A percentile compares a stretch with the other conserved stretches of the same genome.
Conservation (phyloP, 116 monocot genomes). For the Posidonia oceanica region DNA sequence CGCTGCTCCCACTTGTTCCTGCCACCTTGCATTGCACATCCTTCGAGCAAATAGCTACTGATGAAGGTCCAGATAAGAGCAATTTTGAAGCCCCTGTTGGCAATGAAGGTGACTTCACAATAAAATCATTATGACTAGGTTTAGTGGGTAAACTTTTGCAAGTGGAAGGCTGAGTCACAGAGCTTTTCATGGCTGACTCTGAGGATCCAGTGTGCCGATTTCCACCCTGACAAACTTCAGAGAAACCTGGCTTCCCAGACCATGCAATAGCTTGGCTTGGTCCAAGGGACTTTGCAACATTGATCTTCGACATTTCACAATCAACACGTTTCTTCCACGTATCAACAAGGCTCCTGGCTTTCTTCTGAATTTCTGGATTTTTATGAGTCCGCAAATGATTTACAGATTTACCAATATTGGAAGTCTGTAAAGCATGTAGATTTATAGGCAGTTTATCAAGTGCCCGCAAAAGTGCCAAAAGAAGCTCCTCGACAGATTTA, state of each 20-base stretch:
- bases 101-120: constrained; percentile 15
- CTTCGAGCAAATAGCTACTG: constrained; percentile 28
- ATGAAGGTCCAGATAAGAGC: constrained; percentile 16
- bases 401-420: constrained; percentile 87
- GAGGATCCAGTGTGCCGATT: constrained; percentile 34
- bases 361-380: constrained; percentile 86
- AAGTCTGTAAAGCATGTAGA: constrained; percentile 71
- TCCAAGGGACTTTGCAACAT: constrained; percentile 46
- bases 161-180: constrained; percentile 30
- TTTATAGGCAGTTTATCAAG: constrained; percentile 91
- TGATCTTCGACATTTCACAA: constrained; percentile 72
- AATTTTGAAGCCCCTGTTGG: constrained; percentile 31
- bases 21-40: constrained; percentile 39
- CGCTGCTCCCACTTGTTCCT: constrained; percentile 25
- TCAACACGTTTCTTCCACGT: constrained; percentile 98
- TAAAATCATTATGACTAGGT: constrained; percentile 29
- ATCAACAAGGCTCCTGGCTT: constrained; percentile 84
- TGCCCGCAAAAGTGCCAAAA: constrained; percentile 75
- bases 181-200: constrained; percentile 30
- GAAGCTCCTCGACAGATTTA: constrained; percentile 71
- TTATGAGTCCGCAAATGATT: constrained; percentile 86
- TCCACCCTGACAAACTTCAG: constrained; percentile 45
- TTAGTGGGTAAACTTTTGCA: constrained; percentile 43
- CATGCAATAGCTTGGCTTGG: constrained; percentile 53
- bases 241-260: constrained; percentile 51